Evolutionary conservation across 2,329 filamentous ascomycete species (phyloP), one percentile per base, ranked within the genome.

Genomic region (Rhexocercosporidium sp.): DNA sequence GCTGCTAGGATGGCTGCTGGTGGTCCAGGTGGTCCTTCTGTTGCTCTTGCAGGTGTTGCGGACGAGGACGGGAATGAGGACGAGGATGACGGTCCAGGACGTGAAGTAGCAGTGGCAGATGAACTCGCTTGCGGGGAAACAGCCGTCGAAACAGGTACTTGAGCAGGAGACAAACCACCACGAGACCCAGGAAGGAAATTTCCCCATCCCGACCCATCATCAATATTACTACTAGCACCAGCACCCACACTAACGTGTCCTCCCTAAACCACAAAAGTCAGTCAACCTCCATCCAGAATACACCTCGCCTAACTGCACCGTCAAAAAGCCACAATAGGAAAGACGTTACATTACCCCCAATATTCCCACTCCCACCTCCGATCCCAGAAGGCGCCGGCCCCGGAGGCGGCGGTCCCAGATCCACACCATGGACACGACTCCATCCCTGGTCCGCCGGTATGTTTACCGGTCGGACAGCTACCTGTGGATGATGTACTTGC

Each of bases 341-440:
- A 60, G 44, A 5, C 27, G 20, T 37, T 60, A 60, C 57, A 60
- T 60, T 60, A 60, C 44, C 44, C 44, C 20, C 44, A 22, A 47
- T 11, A 20, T 14, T 20, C 44, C 8, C 18, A 47, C 20, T 46
- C 14, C 37, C 27, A 37, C 37, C 59, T 31, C 29, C 34, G 34
- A 37, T 37, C 9, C 34, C 54, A 22, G n/a, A 16, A 3, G 54
- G 34, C 29, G 34, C 29, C 29, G 54, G 11, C 2, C 65, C 65
- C 7, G 65, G 65, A 22, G 65, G 65, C 31, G 37, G 31, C 4
- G 65, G 59, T 5, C 60, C 65, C 1, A 14, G 22, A 66, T 66
- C 65, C 39, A 18, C 41, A 12, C 46, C 66, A 64, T 68, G 59
- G n/a, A 56, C 18, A 11, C 44, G 31, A 46, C 62, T 68, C 18